Conservation (phyloP, 108 stramenopile species). For the Skeletonema tropicum region DNA sequence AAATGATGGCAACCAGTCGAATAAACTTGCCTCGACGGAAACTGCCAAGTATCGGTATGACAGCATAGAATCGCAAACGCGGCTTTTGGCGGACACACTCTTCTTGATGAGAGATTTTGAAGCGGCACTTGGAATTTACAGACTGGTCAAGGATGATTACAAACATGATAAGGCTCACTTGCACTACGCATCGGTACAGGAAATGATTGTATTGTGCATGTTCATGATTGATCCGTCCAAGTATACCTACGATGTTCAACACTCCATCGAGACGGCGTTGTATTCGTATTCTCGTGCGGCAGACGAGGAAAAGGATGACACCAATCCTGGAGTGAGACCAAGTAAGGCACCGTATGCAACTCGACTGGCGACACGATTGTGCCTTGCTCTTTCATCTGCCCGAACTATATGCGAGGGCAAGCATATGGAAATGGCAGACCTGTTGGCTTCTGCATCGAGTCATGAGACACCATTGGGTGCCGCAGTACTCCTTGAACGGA, state of each 20-base stretch:
- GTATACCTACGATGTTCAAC: conserved; percentile 37
- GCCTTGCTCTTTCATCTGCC: conserved; percentile 64
- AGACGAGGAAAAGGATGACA: conserved; percentile 66
- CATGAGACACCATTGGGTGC: conserved; percentile 87
- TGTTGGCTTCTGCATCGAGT: conserved; percentile 80
- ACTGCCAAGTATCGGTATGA: conserved; percentile 69
- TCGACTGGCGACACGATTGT: conserved; percentile 75
- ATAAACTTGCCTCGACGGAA: not conserved
- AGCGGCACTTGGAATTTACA: conserved; percentile 69
- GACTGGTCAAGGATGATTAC: conserved; percentile 88
- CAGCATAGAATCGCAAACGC: conserved; percentile 87
- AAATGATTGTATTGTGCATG: conserved; percentile 86
- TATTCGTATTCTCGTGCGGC: conserved; percentile 76
- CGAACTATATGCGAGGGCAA: conserved; percentile 54
- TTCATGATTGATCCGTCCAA: conserved; percentile 60
- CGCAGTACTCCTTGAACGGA: conserved; percentile 84
- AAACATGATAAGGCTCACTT: conserved; percentile 76
- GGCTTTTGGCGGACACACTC: conserved; percentile 85
- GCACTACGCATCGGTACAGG: conserved; percentile 79
- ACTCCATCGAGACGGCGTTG: conserved; percentile 72
- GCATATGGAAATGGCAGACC: conserved; percentile 84
- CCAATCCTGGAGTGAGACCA: conserved; percentile 49
- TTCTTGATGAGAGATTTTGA: conserved; percentile 88
- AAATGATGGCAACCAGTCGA: conserved; percentile 19
- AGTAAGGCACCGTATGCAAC: conserved; percentile 64